A percentile compares a stretch with the other conserved stretches of the same genome.
Evolutionary conservation across 2,329 filamentous ascomycete genomes (phyloP).

Genomic region (Scedosporium apiospermum): DNA sequence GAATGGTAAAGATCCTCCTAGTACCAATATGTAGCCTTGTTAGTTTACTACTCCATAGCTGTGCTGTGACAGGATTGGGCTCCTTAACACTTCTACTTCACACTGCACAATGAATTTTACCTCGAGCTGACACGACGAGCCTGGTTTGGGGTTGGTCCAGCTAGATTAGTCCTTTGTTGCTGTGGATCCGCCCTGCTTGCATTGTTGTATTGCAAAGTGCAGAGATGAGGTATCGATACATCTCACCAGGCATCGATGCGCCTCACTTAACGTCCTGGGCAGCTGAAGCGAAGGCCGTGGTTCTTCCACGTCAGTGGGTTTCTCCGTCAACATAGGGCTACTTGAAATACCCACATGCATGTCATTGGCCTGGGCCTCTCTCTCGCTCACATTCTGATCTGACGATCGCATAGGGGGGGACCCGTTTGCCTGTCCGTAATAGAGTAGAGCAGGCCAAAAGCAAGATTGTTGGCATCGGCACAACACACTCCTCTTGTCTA

Average conservation of each 20-base stretch:
- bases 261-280: neutral
- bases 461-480: neutral
- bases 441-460: neutral
- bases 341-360: neutral
- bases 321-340: neutral
- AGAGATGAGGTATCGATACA: slow-evolving; percentile 7
- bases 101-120: neutral
- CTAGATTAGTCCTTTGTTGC: neutral
- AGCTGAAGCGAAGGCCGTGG: neutral
- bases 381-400: too few species aligned
- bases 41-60: neutral
- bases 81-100: neutral
- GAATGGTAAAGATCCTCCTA: neutral
- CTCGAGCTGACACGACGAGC: neutral
- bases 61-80: neutral
- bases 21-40: neutral
- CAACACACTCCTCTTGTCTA: neutral
- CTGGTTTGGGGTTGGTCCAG: neutral
- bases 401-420: too few species aligned
- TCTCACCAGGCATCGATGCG: slow-evolving; percentile 1
- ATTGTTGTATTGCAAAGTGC: neutral
- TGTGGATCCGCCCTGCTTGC: neutral
- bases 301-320: slow-evolving; percentile 1
- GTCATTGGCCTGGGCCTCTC: neutral
- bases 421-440: too few species aligned